Evolutionary conservation across 306 rosid genomes (phyloP), one percentile per base, ranked within the genome.

Genomic region (Pueraria montana): DNA sequence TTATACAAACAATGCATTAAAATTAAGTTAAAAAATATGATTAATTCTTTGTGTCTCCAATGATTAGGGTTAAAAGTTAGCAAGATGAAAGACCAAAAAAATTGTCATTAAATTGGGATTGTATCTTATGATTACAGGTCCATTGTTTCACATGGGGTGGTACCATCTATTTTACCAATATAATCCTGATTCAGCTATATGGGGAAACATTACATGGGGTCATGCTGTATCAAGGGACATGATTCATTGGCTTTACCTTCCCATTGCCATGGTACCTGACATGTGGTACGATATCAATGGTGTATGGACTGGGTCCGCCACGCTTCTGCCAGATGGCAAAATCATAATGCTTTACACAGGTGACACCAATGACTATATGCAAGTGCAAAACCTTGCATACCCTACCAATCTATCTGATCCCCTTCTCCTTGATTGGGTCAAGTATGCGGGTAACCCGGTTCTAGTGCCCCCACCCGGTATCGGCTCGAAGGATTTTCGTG

Each of bases 141-240:
- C 98, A 72, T 36, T 94, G 76, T 91, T 52, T 72, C 72, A 94
- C 88, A 79, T 84, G 55, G 98, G 96, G 5, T 92, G 94, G 94
- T 94, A 94, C 78, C 98, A 94, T 85, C 81, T 94, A 12, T 94
- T 94, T 67, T 94, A 94, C 74, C 97, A 94, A 71, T 92, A 94
- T 82, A 94, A 94, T 30, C 97, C 96, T 20, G 91, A 92, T 72
- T 94, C 96, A 10, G 94, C 97, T 0, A 68, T 90, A 40, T 94
- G 97, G 96, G 98, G 98, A 8, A 94, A 89, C 91, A 94, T 94
- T 12, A 73, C 94, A 9, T 94, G 98, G 98, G 98, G 97, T 30
- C 98, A 94, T 20, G 92, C 98, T 1, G 90, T 94, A 0, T 94
- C 98, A 5, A 79, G 18, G 59, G 97, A 94, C 84, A 27, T 94